These are phyloP conservation scores for Poa annua DNA, from an alignment of 176 grass and related monocot species.

Conservation along the genomic window DNA sequence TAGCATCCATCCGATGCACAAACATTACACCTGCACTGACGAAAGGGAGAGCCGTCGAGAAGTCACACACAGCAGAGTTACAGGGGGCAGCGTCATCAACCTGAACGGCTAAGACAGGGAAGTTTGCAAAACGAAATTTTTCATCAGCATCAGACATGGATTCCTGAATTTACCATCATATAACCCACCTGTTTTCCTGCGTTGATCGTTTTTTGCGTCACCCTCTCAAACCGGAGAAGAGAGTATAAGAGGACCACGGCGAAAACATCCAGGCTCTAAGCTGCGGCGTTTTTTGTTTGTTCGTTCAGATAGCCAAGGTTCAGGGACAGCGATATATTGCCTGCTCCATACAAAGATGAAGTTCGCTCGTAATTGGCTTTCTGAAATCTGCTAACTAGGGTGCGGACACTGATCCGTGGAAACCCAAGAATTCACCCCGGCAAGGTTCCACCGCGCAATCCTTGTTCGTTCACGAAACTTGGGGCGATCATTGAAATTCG, in stretches of 20 bases:
- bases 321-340: no score
- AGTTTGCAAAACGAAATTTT: conserved; percentile 20
- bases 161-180: neutral
- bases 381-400: neutral
- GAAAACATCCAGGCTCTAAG: neutral
- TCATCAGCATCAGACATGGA: neutral
- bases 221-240: conserved; percentile 21
- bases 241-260: neutral
- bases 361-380: neutral
- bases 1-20: neutral
- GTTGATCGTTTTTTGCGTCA: neutral
- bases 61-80: neutral
- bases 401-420: no score
- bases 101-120: conserved; percentile 30
- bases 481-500: no score
- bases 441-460: no score
- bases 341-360: neutral
- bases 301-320: neutral
- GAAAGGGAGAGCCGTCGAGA: conserved; percentile 29
- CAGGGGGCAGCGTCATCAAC: neutral
- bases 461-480: no score
- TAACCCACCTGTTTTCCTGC: neutral
- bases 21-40: neutral
- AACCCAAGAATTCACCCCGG: neutral
- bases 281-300: neutral